Percentiles rank a stretch among this genome's conserved stretches.
These are phyloP conservation scores for Phytophthora hybrid DNA, from an alignment of 352 stramenopile genomes.

Conservation along the genomic window DNA sequence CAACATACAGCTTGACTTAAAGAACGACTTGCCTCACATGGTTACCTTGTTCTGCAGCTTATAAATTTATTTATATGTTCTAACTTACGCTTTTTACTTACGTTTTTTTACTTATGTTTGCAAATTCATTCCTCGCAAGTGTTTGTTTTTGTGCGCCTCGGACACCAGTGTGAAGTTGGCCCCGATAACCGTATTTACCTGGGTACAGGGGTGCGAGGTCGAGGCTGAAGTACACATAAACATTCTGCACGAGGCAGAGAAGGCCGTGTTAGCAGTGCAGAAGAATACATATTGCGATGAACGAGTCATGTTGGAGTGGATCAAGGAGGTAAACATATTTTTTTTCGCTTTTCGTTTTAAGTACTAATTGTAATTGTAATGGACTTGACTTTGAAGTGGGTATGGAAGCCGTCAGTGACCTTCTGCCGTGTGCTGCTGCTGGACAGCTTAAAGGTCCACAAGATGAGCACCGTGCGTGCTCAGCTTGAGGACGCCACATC, in stretches of 20 bases:
- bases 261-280: background rate
- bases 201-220: background rate
- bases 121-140: background rate
- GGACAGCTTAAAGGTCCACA: background rate
- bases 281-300: background rate
- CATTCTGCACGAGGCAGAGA: background rate
- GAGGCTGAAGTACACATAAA: background rate
- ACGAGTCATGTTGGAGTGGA: background rate
- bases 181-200: background rate
- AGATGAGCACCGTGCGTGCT: background rate
- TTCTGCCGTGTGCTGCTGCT: background rate
- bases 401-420: background rate
- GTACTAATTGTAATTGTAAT: background rate
- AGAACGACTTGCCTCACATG: constrained; percentile 3
- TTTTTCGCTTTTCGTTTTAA: background rate
- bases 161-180: background rate
- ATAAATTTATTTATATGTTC: background rate
- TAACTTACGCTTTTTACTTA: background rate
- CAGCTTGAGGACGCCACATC: background rate
- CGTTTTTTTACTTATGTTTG: background rate
- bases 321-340: background rate
- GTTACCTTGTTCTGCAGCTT: background rate
- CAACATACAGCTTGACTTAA: background rate
- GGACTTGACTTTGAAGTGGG: background rate
- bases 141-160: background rate